phyloP scores from a whole-genome alignment of 192 early-diverging fungal genomes.

The Backusella sp. region DNA sequence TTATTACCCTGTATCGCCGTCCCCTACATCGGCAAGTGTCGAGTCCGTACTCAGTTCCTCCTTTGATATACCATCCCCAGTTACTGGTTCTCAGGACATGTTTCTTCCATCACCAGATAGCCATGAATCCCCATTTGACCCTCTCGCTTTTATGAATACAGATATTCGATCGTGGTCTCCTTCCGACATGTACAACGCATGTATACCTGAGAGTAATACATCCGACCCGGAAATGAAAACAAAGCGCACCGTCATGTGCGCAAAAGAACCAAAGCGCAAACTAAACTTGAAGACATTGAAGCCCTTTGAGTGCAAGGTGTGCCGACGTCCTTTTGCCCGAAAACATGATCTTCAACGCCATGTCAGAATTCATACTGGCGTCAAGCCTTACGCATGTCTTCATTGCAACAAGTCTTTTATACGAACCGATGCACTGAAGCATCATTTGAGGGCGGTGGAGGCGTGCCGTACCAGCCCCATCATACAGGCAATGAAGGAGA shows the following conservation, averaged over 20 bases:
- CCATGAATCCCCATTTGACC: not conserved
- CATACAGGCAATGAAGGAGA: slow-evolving; percentile 28
- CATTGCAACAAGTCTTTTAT: slow-evolving; percentile 68
- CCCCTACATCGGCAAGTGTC: not conserved
- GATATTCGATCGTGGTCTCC: not conserved
- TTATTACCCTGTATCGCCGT: not conserved
- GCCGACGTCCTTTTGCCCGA: slow-evolving; percentile 65
- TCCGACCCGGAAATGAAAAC: not conserved
- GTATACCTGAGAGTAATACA: not conserved
- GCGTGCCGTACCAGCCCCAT: slow-evolving; percentile 23
- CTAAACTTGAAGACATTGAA: not conserved
- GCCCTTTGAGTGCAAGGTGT: slow-evolving; percentile 61
- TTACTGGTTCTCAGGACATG: not conserved
- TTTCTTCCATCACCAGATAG: not conserved
- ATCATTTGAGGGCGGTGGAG: slow-evolving; percentile 54
- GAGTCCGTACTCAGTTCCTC: not conserved
- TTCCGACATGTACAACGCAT: not conserved
- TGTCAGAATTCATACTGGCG: slow-evolving; percentile 59
- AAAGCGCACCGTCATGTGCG: not conserved
- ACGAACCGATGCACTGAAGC: slow-evolving; percentile 71
- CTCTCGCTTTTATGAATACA: not conserved
- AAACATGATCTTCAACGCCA: slow-evolving; percentile 80
- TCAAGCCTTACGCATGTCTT: slow-evolving; percentile 68
- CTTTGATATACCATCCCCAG: not conserved
- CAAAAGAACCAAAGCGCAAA: not conserved